Evolutionary conservation across 2,329 filamentous ascomycete genomes (phyloP), one percentile per base, ranked within the genome.

Genomic region (Podosphaera xanthii): DNA sequence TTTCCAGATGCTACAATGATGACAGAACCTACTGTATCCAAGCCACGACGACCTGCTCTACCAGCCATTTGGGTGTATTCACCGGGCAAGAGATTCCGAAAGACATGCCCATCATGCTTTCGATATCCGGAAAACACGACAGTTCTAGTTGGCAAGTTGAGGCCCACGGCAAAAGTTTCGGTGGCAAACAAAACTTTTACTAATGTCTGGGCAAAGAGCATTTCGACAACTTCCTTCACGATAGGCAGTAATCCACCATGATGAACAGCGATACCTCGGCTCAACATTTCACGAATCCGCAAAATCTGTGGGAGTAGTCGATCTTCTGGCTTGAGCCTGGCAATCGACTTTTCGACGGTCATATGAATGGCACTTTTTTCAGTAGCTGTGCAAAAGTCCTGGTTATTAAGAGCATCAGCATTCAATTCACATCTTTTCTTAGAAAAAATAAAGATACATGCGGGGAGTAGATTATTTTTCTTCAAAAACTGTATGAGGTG

Each of bases 1-100:
- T 94, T 88, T 56, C 80, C 81, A 0, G 80, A 88, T 0, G 86
- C 83, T 14, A 96, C 90, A 60, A 98, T 90, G 64, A 98, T 94
- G 65, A 97, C 91, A 5, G 86, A 92, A 2, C 92, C 92, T 31
- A 96, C 89, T 4, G 84, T 83, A 69, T 98, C 92, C 12, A 97
- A 78, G 65, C 92, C 92, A 76, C 92, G 82, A 66, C 92, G 84
- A 57, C 92, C 92, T 58, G 92, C 92, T 73, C 92, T 81, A 40
- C 92, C 92, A 33, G 92, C 91, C 92, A 98, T 98, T 67, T 98
- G 92, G 1, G 92, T 98, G 69, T 98, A 98, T 70, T 98, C 92
- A 14, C 92, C 92, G 0, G 92, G 90, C 0, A 95, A 76, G 0
- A 98, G 76, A 68, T 96, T 92, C 64, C 92, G 79, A 74, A 97